Evolutionary conservation across 805 yeast genomes (phyloP), one percentile per base, ranked within the genome.

Genomic region (Metschnikowia borealis): DNA sequence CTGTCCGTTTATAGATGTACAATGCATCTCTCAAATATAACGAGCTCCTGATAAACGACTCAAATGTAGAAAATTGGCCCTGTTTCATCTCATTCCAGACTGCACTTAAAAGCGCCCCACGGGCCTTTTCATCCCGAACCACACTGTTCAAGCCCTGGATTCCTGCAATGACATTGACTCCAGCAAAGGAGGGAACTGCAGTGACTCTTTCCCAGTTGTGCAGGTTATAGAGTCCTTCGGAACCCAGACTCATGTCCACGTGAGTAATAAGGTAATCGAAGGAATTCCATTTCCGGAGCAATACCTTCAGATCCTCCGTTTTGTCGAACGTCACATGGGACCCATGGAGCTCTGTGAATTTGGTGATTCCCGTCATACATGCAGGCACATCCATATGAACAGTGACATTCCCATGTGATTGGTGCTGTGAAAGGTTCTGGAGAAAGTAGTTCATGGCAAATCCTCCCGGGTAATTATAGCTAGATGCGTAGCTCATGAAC

Each of bases 381-480:
- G 92, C 78, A 0, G 87, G 80, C 2, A 85, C 84, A 59, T 87
- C 95, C 69, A 89, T 68, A 65, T 91, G 96, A 8, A 91, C 81
- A 0, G 74, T 65, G 15, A 72, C 51, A 14, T 62, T 51, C 13
- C 62, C 58, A 11, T 26, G 29, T 26, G 29, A 13, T 20, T 17
- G 39, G 17, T 8, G 5, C 3, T 64, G 52, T 35, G 53, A 52
- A 29, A 52, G 47, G 39, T 57, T 47, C 3, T 54, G 23, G 23
- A 79, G 58, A 38, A 70, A 62, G 8, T 71, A 58, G 59, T 89
- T 86, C 33, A 90, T 67, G 0, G 96, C 96, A 1, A 68, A 74
- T 0, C 97, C 97, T 11, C 97, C 97, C 2, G 97, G 96, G 62
- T 92, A 92, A 65, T 92, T 92, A 64, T 71, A 71, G 45, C 85